These are phyloP conservation scores for Quercus parvula DNA, from an alignment of 306 rosid genomes.

Conservation along the genomic window DNA sequence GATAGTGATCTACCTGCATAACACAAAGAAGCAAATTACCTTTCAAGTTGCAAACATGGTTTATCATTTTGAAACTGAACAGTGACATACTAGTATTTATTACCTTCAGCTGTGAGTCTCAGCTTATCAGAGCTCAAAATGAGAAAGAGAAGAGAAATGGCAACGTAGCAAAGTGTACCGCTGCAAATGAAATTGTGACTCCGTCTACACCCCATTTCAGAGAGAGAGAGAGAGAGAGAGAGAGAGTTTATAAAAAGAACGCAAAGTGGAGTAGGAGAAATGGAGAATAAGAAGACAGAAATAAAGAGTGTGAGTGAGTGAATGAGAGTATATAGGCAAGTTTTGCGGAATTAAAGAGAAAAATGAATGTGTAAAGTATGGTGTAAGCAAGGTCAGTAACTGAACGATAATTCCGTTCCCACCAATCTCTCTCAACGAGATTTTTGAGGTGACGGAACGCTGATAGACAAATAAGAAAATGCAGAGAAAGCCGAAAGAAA, in stretches of 20 bases:
- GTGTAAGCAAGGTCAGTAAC: constrained; percentile 16
- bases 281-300: constrained; percentile 8
- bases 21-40: not conserved
- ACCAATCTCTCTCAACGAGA: constrained; percentile 18
- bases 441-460: constrained; percentile 63
- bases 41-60: not conserved
- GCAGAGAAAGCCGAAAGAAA: constrained; percentile 43
- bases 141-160: constrained; percentile 49
- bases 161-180: constrained; percentile 25
- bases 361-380: constrained; percentile 14
- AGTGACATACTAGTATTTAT: not conserved
- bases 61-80: constrained; percentile 1
- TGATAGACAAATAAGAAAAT: constrained; percentile 70
- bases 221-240: not conserved
- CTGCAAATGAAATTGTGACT: constrained; percentile 19
- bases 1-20: constrained; percentile 52
- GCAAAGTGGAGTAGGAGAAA: constrained; percentile 1
- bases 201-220: constrained; percentile 39
- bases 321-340: not conserved
- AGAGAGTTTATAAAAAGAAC: not conserved
- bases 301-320: constrained; percentile 6
- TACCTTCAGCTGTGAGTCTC: constrained; percentile 66
- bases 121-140: constrained; percentile 52
- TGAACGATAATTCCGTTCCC: constrained; percentile 22
- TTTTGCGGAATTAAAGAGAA: not conserved